phyloP scores from a whole-genome alignment of 257 asterid species.

The Cruciata laevipes region DNA sequence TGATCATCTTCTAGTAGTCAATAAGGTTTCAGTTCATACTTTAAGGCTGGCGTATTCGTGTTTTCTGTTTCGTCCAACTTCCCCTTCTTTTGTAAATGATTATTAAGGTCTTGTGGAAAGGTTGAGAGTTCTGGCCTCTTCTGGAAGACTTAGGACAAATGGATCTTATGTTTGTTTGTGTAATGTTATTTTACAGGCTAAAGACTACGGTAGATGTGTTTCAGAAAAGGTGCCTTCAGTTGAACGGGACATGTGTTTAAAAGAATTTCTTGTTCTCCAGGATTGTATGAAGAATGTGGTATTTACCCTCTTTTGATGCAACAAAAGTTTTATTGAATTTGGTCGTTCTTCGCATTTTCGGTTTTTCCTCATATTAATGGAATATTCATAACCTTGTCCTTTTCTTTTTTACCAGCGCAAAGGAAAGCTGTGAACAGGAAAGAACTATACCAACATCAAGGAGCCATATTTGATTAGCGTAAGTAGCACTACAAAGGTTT shows the following conservation, averaged over 20 bases:
- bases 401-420: conserved; percentile 37
- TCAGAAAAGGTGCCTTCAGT: conserved; percentile 75
- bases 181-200: conserved; percentile 44
- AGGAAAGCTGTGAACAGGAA: conserved; percentile 43
- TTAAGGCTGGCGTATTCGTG: neutral
- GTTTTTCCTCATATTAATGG: neutral
- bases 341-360: neutral
- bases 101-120: neutral
- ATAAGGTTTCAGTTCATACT: neutral
- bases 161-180: neutral
- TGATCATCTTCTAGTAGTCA: neutral
- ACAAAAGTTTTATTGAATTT: neutral
- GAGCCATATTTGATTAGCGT: conserved; percentile 6
- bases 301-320: conserved; percentile 18
- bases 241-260: conserved; percentile 72
- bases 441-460: neutral
- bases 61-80: neutral
- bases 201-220: conserved; percentile 78
- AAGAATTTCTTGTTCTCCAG: conserved; percentile 63
- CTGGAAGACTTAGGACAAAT: neutral
- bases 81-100: neutral
- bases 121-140: neutral
- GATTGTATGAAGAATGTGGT: conserved; percentile 85
- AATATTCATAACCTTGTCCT: neutral
- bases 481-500: conserved; percentile 15